A percentile compares a stretch with the other conserved stretches of the same genome.
Conservation (phyloP, 257 asterid species). For the Hygrophila difformis region DNA sequence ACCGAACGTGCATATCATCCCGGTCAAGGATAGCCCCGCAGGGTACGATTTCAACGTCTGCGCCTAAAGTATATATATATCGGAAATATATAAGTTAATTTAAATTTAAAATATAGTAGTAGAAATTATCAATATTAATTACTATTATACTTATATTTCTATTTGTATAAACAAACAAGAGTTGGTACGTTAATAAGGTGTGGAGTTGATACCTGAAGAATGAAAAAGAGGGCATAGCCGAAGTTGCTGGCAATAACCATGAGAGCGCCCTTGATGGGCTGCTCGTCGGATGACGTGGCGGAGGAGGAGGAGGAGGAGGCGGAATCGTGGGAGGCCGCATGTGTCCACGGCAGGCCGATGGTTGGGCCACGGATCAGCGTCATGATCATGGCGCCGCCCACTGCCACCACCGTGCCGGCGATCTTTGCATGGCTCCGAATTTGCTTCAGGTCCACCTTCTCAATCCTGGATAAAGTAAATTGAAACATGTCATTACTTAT, state of each 20-base stretch:
- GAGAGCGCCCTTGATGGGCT: slow-evolving; percentile 46
- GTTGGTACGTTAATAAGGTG: too few relatives aligned
- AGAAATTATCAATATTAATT: too few relatives aligned
- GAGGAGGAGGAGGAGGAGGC: slow-evolving; percentile 1
- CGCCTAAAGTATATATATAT: slow-evolving; percentile 20
- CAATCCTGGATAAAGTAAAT: too few relatives aligned
- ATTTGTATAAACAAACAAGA: too few relatives aligned
- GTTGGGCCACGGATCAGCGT: slow-evolving; percentile 33
- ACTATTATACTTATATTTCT: too few relatives aligned
- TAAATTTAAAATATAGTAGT: too few relatives aligned
- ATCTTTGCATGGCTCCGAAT: slow-evolving; percentile 30
- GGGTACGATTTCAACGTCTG: slow-evolving; percentile 29
- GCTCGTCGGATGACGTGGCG: slow-evolving; percentile 9
- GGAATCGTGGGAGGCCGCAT: slow-evolving; percentile 6
- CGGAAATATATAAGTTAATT: too few relatives aligned
- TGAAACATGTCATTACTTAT: too few relatives aligned
- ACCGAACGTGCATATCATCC: slow-evolving; percentile 43
- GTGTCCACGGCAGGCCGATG: slow-evolving; percentile 55
- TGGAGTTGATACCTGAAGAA: slow-evolving; percentile 57
- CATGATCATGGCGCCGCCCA: slow-evolving; percentile 50
- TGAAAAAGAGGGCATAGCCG: slow-evolving; percentile 47
- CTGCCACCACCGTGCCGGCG: slow-evolving; percentile 28
- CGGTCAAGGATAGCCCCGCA: slow-evolving; percentile 20
- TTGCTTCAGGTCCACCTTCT: slow-evolving; percentile 23
- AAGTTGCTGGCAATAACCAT: slow-evolving; percentile 40